A percentile compares a stretch with the other conserved stretches of the same genome.
These are phyloP conservation scores for Musa acuminata DNA, from an alignment of 176 grass and related monocot species.

Conservation along the genomic window DNA sequence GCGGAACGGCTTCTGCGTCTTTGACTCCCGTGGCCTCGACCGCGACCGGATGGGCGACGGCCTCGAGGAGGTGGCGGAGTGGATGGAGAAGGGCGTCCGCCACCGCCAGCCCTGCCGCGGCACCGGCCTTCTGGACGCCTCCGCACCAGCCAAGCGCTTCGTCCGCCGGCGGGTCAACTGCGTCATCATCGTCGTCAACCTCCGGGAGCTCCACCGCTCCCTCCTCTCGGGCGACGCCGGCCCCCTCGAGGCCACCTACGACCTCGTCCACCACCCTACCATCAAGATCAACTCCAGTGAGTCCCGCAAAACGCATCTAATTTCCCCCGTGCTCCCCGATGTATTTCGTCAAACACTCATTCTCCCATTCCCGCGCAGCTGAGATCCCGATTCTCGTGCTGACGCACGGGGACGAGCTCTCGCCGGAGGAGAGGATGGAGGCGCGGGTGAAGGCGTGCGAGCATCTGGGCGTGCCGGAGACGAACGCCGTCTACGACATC, in stretches of 20 bases:
- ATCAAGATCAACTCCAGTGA: conserved; percentile 13
- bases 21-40: conserved; percentile 23
- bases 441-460: conserved; percentile 12
- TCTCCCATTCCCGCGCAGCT: neutral
- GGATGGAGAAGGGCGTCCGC: conserved; percentile 21
- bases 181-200: conserved; percentile 16
- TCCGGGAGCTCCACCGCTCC: conserved; percentile 16
- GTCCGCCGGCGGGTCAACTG: conserved; percentile 19
- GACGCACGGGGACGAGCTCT: conserved; percentile 26
- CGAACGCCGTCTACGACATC: conserved; percentile 17
- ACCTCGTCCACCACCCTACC: conserved; percentile 12
- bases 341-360: conserved; percentile 4
- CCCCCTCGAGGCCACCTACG: conserved; percentile 20
- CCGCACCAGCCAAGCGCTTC: conserved; percentile 20
- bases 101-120: conserved; percentile 25
- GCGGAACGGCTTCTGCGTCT: conserved; percentile 31
- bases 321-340: neutral
- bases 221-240: conserved; percentile 15
- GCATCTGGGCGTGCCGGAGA: conserved; percentile 9
- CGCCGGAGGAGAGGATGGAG: conserved; percentile 15
- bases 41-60: conserved; percentile 5
- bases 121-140: neutral
- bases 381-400: conserved; percentile 19
- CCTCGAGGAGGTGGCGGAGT: conserved; percentile 18
- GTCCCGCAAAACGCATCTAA: neutral